phyloP scores from a whole-genome alignment of 2,329 filamentous ascomycete genomes.

The Colletotrichum ledebouriae region DNA sequence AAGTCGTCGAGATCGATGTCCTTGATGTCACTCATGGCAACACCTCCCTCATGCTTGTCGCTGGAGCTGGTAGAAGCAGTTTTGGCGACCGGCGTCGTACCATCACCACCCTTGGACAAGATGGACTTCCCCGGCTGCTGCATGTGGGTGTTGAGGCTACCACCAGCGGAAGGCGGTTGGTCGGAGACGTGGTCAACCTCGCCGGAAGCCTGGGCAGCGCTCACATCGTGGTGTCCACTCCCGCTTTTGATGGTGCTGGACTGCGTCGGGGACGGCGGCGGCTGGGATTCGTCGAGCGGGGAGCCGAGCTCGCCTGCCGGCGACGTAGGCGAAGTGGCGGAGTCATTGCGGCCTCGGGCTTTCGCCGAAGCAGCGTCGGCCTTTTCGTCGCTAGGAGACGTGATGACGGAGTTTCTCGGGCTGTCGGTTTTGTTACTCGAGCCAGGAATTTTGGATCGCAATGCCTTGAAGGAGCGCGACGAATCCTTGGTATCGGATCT shows the following conservation, averaged over 20 bases:
- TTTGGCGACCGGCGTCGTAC: conserved; percentile 75
- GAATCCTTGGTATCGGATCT: conserved; percentile 95
- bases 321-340: conserved; percentile 56
- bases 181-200: conserved; percentile 97
- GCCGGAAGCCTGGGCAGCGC: conserved; percentile 84
- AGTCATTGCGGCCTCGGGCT: conserved; percentile 64
- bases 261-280: conserved; percentile 90
- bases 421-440: conserved; percentile 79
- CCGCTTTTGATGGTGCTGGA: conserved; percentile 76
- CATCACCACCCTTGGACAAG: conserved; percentile 80
- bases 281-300: conserved; percentile 64
- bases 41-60: conserved; percentile 65
- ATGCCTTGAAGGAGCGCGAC: conserved; percentile 84
- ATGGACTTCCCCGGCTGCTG: conserved; percentile 90
- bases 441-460: conserved; percentile 91
- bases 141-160: conserved; percentile 68
- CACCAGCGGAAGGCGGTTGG: conserved; percentile 79
- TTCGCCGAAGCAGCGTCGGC: conserved; percentile 81
- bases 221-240: conserved; percentile 77
- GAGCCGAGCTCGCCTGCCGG: conserved; percentile 56
- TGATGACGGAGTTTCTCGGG: conserved; percentile 79
- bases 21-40: conserved; percentile 92
- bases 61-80: conserved; percentile 41
- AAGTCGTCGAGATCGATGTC: conserved; percentile 96
- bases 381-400: conserved; percentile 78